These are phyloP conservation scores for Allium fistulosum DNA, from an alignment of 106 monocot species.

Conservation along the genomic window DNA sequence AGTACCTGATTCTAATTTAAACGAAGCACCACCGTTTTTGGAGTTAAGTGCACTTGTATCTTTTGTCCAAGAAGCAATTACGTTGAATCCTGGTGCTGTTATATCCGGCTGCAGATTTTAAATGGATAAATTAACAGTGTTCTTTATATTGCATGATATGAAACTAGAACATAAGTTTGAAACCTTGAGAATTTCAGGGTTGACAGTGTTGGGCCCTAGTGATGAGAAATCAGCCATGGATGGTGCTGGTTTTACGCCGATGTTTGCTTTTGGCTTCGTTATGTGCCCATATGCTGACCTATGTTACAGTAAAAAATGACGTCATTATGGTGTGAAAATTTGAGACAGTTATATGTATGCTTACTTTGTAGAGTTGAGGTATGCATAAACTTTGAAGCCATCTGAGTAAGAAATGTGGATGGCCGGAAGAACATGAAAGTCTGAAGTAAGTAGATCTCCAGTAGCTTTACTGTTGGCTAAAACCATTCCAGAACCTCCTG, in stretches of 20 bases:
- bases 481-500: slow-evolving; percentile 36
- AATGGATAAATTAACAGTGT: neutral
- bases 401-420: slow-evolving; percentile 29
- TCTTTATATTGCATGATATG: neutral
- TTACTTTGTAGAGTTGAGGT: slow-evolving; percentile 31
- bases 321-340: neutral
- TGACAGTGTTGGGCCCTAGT: slow-evolving; percentile 43
- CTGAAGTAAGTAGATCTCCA: slow-evolving; percentile 28
- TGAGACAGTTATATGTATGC: neutral
- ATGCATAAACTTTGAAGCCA: slow-evolving; percentile 25
- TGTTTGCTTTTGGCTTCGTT: slow-evolving; percentile 22
- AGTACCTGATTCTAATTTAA: slow-evolving; percentile 59
- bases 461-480: slow-evolving; percentile 18
- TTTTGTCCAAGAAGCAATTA: slow-evolving; percentile 14
- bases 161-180: neutral
- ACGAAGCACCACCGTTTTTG: slow-evolving; percentile 25
- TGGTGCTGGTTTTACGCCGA: slow-evolving; percentile 39
- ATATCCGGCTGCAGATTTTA: slow-evolving; percentile 15
- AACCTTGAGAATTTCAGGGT: slow-evolving; percentile 40
- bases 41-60: slow-evolving; percentile 1
- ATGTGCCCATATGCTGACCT: slow-evolving; percentile 34
- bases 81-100: slow-evolving; percentile 26
- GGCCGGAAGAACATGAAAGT: slow-evolving; percentile 28
- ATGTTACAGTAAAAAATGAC: neutral
- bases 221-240: slow-evolving; percentile 67